Conservation (phyloP, 495 filamentous ascomycete genomes). For the Talaromyces liani region DNA sequence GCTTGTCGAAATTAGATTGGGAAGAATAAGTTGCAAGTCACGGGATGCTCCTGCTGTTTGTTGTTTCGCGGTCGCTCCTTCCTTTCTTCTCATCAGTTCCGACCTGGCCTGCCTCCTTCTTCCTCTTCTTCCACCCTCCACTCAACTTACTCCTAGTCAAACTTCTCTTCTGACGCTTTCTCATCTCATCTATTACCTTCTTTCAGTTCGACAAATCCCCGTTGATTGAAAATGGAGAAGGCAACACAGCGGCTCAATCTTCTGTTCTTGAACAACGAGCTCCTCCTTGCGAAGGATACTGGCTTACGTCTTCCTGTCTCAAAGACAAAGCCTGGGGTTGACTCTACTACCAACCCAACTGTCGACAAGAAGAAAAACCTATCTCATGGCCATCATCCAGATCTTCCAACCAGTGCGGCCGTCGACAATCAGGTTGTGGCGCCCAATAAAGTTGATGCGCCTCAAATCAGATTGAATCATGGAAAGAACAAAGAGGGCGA, state of each 20-base stretch:
- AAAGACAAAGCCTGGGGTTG: background rate
- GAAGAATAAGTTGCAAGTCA: background rate
- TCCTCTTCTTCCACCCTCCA: constrained; percentile 2
- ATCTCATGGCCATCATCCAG: background rate
- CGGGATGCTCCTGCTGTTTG: background rate
- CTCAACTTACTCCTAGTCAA: background rate
- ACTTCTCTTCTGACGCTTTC: background rate
- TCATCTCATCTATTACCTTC: background rate
- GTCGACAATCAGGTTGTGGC: background rate
- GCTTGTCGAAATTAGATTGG: background rate
- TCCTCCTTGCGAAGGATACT: constrained; percentile 17
- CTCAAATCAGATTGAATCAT: background rate
- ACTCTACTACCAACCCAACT: background rate
- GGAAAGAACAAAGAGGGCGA: constrained; percentile 13
- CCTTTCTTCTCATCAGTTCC: background rate
- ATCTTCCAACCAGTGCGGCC: background rate
- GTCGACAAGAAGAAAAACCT: background rate
- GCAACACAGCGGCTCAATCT: constrained; percentile 17
- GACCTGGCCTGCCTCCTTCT: background rate
- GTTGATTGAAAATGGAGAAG: constrained; percentile 15
- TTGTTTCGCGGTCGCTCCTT: too few relatives aligned
- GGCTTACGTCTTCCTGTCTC: constrained; percentile 4
- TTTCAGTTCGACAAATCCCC: background rate
- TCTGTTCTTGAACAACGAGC: constrained; percentile 19
- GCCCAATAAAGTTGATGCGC: background rate